These are phyloP conservation scores for Ceriops zippeliana DNA, from an alignment of 345 rosid genomes.

Conservation along the genomic window DNA sequence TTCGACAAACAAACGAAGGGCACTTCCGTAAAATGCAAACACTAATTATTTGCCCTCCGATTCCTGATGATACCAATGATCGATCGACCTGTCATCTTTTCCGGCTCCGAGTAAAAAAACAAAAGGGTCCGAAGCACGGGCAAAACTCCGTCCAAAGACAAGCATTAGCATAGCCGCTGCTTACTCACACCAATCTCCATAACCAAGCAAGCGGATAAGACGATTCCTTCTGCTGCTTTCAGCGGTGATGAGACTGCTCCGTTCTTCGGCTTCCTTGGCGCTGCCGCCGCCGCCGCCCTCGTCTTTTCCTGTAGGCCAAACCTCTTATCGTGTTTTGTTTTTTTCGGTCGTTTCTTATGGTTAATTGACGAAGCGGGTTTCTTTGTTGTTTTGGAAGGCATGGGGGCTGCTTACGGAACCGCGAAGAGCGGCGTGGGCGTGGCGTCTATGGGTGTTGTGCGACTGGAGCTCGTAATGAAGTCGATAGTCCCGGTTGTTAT, in stretches of 20 bases:
- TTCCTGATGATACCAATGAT: no score
- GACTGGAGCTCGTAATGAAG: constrained; percentile 21
- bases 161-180: no score
- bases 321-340: background rate
- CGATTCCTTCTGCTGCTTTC: background rate
- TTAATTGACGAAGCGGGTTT: background rate
- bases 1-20: no score
- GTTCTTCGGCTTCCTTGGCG: constrained; percentile 7
- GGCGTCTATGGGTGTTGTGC: constrained; percentile 21
- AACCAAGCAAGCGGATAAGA: background rate
- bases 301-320: constrained; percentile 6
- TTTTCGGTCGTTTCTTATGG: background rate
- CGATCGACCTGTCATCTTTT: no score
- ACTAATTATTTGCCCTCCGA: no score
- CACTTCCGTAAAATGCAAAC: no score
- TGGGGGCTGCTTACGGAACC: constrained; percentile 24
- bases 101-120: no score
- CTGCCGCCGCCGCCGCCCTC: background rate
- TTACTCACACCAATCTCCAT: background rate
- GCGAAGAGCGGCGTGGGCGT: constrained; percentile 24
- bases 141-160: no score
- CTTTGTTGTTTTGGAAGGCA: constrained; percentile 5
- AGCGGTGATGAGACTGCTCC: constrained; percentile 18
- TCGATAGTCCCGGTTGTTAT: constrained; percentile 23
- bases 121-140: no score